Conservation (phyloP, 2,329 filamentous ascomycete genomes). For the Coniochaeta sp. region DNA sequence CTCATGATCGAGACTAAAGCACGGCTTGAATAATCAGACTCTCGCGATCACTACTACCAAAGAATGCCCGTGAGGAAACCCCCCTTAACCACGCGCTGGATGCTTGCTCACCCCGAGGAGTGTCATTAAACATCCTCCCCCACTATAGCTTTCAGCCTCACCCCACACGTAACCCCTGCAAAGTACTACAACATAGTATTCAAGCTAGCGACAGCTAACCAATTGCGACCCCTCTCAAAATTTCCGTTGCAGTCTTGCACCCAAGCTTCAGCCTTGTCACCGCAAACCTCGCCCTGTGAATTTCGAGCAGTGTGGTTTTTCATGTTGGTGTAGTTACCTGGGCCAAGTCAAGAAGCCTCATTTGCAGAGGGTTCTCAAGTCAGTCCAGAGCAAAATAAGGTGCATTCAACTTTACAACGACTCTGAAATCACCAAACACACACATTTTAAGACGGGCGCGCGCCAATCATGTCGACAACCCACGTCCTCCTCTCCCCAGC, state of each 20-base stretch:
- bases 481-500: slow-evolving; percentile 81
- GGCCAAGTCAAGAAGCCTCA: neutral
- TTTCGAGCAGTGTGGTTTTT: neutral
- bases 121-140: neutral
- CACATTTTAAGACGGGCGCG: neutral
- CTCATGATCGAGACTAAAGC: too few relatives aligned
- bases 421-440: neutral
- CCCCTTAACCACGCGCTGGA: neutral
- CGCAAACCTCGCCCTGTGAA: neutral
- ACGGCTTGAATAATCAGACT: too few relatives aligned
- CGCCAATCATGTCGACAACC: slow-evolving; percentile 47
- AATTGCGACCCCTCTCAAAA: neutral
- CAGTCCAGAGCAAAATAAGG: neutral
- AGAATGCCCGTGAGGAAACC: neutral
- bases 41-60: too few relatives aligned
- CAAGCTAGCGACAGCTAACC: slow-evolving; percentile 5
- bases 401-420: neutral
- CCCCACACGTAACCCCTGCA: slow-evolving; percentile 8
- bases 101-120: neutral
- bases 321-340: neutral
- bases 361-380: neutral
- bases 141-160: slow-evolving; percentile 6
- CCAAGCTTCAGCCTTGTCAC: neutral
- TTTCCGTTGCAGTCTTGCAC: neutral
- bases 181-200: too few relatives aligned